Conservation (phyloP, 345 rosid genomes). For the Arabidopsis suecica region DNA sequence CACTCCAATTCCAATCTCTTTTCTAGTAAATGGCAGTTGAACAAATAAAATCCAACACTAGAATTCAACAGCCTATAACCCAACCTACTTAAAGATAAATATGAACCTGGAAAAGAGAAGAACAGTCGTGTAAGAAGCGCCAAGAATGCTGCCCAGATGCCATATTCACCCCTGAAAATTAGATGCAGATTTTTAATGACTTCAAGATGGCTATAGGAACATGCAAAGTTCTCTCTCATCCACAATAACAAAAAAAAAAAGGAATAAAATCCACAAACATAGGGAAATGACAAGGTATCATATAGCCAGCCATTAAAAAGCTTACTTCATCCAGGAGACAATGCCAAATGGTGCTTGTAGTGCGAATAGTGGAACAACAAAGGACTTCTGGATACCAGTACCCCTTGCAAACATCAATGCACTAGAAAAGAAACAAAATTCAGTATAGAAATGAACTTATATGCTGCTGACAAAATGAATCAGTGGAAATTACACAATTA, state of each 20-base stretch:
- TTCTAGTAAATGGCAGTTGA: constrained; percentile 5
- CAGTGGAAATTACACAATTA: neutral
- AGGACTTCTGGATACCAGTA: constrained; percentile 71
- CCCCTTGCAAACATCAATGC: constrained; percentile 76
- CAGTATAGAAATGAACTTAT: constrained; percentile 5
- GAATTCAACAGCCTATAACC: neutral
- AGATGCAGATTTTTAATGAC: constrained; percentile 20
- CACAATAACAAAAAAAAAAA: neutral
- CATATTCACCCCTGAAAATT: constrained; percentile 85
- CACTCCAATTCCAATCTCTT: neutral
- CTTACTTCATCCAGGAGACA: constrained; percentile 88
- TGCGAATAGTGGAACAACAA: constrained; percentile 81
- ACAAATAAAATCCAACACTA: neutral
- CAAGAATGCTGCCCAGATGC: constrained; percentile 80
- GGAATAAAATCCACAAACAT: constrained; percentile 2
- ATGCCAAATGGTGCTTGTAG: constrained; percentile 72
- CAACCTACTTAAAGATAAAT: constrained; percentile 11
- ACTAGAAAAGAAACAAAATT: constrained; percentile 47
- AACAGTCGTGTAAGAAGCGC: constrained; percentile 85
- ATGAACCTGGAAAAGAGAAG: constrained; percentile 81
- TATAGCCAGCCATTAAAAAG: neutral
- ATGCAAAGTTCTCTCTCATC: constrained; percentile 2
- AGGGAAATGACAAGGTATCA: neutral
- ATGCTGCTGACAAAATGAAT: constrained; percentile 1
- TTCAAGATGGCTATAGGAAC: neutral